Percentiles rank a stretch among this genome's conserved stretches.
Evolutionary conservation across 352 stramenopile species (phyloP).

Genomic region (Thraustotheca clavata): DNA sequence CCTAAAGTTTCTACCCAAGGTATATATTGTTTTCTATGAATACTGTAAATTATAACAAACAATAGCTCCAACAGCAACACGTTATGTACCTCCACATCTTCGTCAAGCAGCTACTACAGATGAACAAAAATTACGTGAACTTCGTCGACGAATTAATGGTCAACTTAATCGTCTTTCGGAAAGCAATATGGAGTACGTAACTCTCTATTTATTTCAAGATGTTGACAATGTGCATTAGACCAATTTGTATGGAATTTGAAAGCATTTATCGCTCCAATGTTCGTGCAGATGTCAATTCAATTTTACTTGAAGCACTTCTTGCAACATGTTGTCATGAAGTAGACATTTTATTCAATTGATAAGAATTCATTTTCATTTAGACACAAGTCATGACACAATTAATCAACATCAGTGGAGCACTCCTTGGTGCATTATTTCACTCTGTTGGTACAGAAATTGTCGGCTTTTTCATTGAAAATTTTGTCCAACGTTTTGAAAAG

Average conservation of each 20-base stretch:
- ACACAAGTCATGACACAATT: conserved; percentile 66
- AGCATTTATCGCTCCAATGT: conserved; percentile 65
- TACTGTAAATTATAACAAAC: not conserved
- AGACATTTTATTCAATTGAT: not conserved
- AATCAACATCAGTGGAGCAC: conserved; percentile 60
- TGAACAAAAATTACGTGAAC: conserved; percentile 54
- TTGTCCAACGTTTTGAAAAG: conserved; percentile 14
- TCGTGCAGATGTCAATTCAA: conserved; percentile 61
- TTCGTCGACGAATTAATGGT: conserved; percentile 74
- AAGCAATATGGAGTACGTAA: conserved; percentile 79
- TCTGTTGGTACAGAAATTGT: conserved; percentile 66
- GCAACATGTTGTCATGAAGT: conserved; percentile 32
- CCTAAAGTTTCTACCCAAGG: conserved; percentile 44
- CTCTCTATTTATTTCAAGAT: not conserved
- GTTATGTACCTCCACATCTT: conserved; percentile 84
- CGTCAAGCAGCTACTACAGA: conserved; percentile 57
- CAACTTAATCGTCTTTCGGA: conserved; percentile 89
- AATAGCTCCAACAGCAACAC: not conserved
- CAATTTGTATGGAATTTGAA: conserved; percentile 69
- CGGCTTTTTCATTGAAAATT: conserved; percentile 74
- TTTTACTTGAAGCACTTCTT: conserved; percentile 61
- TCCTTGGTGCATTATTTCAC: conserved; percentile 68
- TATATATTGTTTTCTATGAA: not conserved
- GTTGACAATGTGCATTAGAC: conserved; percentile 25
- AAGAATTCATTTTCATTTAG: conserved; percentile 29